These are phyloP conservation scores for Apophysomyces elegans DNA, from an alignment of 371 early-diverging fungal species.

Conservation along the genomic window DNA sequence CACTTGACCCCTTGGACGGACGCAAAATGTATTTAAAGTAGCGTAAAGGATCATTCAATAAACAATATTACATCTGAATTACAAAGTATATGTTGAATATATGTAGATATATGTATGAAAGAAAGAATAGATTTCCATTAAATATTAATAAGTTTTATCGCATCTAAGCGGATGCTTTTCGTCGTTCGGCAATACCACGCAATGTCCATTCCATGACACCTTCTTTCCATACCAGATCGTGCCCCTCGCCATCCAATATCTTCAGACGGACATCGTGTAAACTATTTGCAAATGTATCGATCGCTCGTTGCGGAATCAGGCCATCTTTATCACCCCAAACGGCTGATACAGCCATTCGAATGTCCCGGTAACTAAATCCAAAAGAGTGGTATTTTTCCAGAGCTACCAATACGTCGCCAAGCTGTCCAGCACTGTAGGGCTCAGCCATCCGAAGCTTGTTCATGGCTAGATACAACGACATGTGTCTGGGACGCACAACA, in stretches of 20 bases:
- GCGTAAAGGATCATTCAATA: too few relatives aligned
- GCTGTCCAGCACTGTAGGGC: slow-evolving; percentile 46
- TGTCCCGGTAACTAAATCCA: slow-evolving; percentile 51
- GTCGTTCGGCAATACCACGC: slow-evolving; percentile 42
- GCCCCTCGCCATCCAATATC: slow-evolving; percentile 54
- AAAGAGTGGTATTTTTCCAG: slow-evolving; percentile 54
- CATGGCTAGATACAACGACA: slow-evolving; percentile 55
- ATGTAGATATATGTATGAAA: too few relatives aligned
- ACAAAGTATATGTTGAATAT: background rate
- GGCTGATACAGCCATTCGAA: slow-evolving; percentile 43
- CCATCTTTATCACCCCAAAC: slow-evolving; percentile 61
- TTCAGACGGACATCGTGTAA: slow-evolving; percentile 47
- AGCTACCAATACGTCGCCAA: slow-evolving; percentile 50
- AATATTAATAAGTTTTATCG: background rate
- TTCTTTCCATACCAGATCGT: slow-evolving; percentile 60
- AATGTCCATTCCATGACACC: slow-evolving; percentile 60
- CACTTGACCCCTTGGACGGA: too few relatives aligned
- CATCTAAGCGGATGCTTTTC: slow-evolving; percentile 3
- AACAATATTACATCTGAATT: slow-evolving; percentile 2
- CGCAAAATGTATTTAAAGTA: too few relatives aligned
- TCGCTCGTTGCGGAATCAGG: slow-evolving; percentile 43
- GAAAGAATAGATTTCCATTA: background rate
- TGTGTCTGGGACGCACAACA: slow-evolving; percentile 49
- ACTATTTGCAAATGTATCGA: slow-evolving; percentile 43
- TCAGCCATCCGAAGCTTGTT: slow-evolving; percentile 48